Percentiles rank a stretch among this genome's conserved stretches.
Evolutionary conservation across 805 yeast species (phyloP).

Genomic region (Candida montana): DNA sequence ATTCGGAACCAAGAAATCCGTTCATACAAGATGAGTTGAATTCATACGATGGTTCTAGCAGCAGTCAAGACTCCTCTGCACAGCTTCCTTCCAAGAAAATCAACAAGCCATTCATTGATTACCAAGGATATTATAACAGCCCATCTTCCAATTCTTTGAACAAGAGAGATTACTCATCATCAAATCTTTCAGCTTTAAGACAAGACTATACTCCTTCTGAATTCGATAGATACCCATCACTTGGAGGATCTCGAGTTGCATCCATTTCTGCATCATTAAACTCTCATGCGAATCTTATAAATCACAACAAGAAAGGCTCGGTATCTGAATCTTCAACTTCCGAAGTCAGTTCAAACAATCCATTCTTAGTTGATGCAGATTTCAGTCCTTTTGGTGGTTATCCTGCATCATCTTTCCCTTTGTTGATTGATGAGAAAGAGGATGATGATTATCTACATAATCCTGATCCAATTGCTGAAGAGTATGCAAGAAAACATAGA

Average conservation of each 20-base stretch:
- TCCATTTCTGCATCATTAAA: slow-evolving; percentile 41
- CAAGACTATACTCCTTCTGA: slow-evolving; percentile 43
- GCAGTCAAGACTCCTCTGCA: slow-evolving; percentile 18
- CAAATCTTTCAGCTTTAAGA: slow-evolving; percentile 19
- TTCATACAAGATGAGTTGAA: slow-evolving; percentile 24
- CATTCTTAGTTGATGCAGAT: slow-evolving; percentile 52
- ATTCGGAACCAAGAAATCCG: slow-evolving; percentile 25
- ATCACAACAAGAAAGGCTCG: slow-evolving; percentile 14
- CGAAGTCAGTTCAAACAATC: slow-evolving; percentile 28
- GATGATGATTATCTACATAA: slow-evolving; percentile 93
- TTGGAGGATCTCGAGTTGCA: slow-evolving; percentile 50
- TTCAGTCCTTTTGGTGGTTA: slow-evolving; percentile 94
- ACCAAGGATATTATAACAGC: slow-evolving; percentile 37
- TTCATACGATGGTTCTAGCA: slow-evolving; percentile 22
- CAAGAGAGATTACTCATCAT: slow-evolving; percentile 18
- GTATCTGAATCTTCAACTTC: slow-evolving; percentile 15
- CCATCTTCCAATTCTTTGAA: slow-evolving; percentile 35
- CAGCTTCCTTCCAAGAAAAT: slow-evolving; percentile 10
- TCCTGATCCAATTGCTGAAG: slow-evolving; percentile 93
- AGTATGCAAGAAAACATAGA: slow-evolving; percentile 70
- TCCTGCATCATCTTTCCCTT: slow-evolving; percentile 89
- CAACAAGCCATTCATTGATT: slow-evolving; percentile 34
- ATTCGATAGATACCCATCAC: slow-evolving; percentile 64
- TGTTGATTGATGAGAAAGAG: slow-evolving; percentile 88
- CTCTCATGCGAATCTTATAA: slow-evolving; percentile 24